Evolutionary conservation across 352 stramenopile species (phyloP), one percentile per base, ranked within the genome.

Genomic region (Thraustotheca clavata): DNA sequence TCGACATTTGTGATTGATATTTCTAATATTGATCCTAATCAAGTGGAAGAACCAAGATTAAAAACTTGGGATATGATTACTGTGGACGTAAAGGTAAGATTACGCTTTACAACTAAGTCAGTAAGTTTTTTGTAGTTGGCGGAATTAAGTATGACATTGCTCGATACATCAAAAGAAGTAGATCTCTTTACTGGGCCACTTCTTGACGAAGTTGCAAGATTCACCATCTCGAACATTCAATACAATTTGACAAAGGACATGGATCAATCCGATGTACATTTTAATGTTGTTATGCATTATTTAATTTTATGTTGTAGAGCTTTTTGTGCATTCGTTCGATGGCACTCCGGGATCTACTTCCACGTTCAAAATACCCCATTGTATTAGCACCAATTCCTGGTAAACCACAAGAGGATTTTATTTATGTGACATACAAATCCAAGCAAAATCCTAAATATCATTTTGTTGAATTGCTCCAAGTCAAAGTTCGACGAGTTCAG

Each of bases 321-420:
- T 86, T 89, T 39, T 22, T 93, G 31, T 86, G 79, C 20, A 60
- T 91, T n/a, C 83, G 83, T 72, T 78, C 79, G n/a, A 69, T 93
- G 3, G 76, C 85, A 41, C 62, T 93, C 1, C 81, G 91, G 36
- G 81, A 93, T 41, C 69, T 93, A 22, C 62, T 91, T 27, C 67
- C 73, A 20, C 60, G 71, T 8, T 86, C 80, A 8, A 89, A 86
- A 48, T 77, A 89, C 59, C 79, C 80, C 1, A 60, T 87, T 0
- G 82, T 91, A 18, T 49, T 93, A 34, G 71, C 80, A 16, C 82
- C 83, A 5, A 73, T 87, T 33, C 40, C 71, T 14, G 67, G n/a
- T 38, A 71, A 76, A 27, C 73, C 88, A 36, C 39, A 72, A 16
- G 80, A 77, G 36, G 80, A 80, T 52, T 92, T 92, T 63, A 48